These are phyloP conservation scores for Falciphora oryzae DNA, from an alignment of 2,329 filamentous ascomycete species.

Conservation along the genomic window DNA sequence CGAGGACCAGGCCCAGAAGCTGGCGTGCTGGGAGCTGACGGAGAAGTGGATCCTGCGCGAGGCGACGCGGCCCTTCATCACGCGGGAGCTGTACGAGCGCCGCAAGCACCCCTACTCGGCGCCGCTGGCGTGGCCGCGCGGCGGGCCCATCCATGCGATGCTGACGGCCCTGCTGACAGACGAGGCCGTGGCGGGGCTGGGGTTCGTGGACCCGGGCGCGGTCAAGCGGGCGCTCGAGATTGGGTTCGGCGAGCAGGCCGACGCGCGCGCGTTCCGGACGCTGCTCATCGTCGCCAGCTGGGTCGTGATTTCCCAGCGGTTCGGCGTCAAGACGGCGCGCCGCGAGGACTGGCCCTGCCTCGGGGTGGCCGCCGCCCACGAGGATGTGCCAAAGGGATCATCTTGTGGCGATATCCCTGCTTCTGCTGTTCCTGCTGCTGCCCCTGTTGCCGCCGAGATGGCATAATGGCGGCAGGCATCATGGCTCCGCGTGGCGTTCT, in stretches of 20 bases:
- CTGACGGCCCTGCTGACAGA: conserved; percentile 26
- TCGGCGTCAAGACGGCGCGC: conserved; percentile 32
- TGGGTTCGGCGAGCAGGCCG: conserved; percentile 32
- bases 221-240: conserved; percentile 27
- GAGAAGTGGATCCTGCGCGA: conserved; percentile 49
- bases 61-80: conserved; percentile 43
- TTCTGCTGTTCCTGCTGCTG: no score
- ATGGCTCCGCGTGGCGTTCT: no score
- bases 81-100: conserved; percentile 42
- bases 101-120: conserved; percentile 46
- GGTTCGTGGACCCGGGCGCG: conserved; percentile 33
- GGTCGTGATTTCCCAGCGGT: conserved; percentile 37
- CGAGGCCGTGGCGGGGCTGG: conserved; percentile 30
- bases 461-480: background rate
- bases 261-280: conserved; percentile 28
- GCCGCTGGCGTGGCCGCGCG: conserved; percentile 32
- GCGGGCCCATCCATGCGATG: conserved; percentile 36
- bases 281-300: conserved; percentile 34
- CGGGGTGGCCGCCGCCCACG: background rate
- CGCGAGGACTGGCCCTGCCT: background rate
- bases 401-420: background rate
- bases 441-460: background rate
- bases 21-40: conserved; percentile 20
- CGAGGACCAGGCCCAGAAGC: background rate
- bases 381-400: no score